Evolutionary conservation across 2,329 filamentous ascomycete species (phyloP).

Genomic region (Neonectria sp.): DNA sequence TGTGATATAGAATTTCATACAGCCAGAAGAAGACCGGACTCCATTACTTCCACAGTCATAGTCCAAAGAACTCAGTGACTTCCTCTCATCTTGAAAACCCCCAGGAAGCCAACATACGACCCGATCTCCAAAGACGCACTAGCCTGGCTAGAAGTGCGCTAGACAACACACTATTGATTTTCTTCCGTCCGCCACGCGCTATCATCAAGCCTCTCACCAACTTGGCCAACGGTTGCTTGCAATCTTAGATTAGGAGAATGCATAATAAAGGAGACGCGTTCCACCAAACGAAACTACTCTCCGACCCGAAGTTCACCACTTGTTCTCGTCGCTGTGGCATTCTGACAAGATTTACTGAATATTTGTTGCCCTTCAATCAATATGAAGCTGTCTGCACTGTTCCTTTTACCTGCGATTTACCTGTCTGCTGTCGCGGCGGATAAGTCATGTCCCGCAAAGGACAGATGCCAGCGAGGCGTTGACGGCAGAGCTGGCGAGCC

Average conservation of each 20-base stretch:
- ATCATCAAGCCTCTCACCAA: neutral
- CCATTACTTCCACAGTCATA: too few species aligned
- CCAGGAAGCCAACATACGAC: neutral
- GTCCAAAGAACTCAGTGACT: too few species aligned
- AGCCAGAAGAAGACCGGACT: too few species aligned
- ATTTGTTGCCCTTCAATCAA: neutral
- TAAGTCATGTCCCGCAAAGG: neutral
- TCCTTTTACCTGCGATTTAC: neutral
- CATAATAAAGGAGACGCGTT: neutral
- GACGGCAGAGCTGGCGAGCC: neutral
- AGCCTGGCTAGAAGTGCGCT: neutral
- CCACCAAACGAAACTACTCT: neutral
- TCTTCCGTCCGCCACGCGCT: neutral
- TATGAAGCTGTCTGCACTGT: neutral
- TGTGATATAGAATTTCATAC: too few species aligned
- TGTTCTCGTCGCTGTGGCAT: neutral
- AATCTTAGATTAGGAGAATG: neutral
- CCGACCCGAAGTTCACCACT: neutral
- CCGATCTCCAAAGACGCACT: too few species aligned
- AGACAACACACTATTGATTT: neutral
- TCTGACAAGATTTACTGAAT: neutral
- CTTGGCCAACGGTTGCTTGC: neutral
- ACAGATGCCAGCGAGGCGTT: slow-evolving; percentile 12
- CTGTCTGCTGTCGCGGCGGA: neutral
- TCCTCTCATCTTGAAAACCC: too few species aligned